Evolutionary conservation across 1,139 yeast species (phyloP).

Genomic region (Trichomonascaceae sp.): DNA sequence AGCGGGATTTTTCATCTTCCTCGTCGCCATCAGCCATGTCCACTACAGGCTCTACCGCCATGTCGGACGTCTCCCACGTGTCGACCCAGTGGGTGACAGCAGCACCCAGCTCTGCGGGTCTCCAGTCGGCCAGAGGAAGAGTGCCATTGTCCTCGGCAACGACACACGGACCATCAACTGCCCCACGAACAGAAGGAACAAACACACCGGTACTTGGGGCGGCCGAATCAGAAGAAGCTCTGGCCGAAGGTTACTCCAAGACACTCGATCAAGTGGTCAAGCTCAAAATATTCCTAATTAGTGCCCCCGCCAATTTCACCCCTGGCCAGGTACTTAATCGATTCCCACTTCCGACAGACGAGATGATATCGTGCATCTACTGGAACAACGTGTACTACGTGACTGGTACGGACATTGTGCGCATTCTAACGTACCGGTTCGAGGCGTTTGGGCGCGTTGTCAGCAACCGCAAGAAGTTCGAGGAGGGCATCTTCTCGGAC

Average conservation of each 20-base stretch:
- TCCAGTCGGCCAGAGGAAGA: too few species aligned
- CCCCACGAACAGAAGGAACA: too few species aligned
- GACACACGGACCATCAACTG: too few species aligned
- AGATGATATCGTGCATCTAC: conserved; percentile 78
- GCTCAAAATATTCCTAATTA: conserved; percentile 61
- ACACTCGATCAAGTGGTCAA: conserved; percentile 2
- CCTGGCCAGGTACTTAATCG: conserved; percentile 78
- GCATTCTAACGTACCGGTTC: conserved; percentile 81
- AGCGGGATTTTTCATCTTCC: too few species aligned
- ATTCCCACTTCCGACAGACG: conserved; percentile 76
- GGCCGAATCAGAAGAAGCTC: too few species aligned
- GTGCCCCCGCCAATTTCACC: conserved; percentile 94
- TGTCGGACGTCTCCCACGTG: too few species aligned
- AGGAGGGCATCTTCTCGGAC: conserved; percentile 92
- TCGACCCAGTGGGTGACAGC: too few species aligned
- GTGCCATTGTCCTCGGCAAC: too few species aligned
- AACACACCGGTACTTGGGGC: too few species aligned
- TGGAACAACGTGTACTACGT: conserved; percentile 88
- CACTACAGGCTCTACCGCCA: too few species aligned
- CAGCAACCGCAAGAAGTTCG: conserved; percentile 81
- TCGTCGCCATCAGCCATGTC: too few species aligned
- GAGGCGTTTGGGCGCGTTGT: conserved; percentile 82
- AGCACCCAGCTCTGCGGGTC: too few species aligned
- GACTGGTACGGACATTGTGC: conserved; percentile 92
- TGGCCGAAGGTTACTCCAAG: background rate